Evolutionary conservation across 768 basidiomycete genomes (phyloP).

Genomic region (Boletus tylopilopsis): DNA sequence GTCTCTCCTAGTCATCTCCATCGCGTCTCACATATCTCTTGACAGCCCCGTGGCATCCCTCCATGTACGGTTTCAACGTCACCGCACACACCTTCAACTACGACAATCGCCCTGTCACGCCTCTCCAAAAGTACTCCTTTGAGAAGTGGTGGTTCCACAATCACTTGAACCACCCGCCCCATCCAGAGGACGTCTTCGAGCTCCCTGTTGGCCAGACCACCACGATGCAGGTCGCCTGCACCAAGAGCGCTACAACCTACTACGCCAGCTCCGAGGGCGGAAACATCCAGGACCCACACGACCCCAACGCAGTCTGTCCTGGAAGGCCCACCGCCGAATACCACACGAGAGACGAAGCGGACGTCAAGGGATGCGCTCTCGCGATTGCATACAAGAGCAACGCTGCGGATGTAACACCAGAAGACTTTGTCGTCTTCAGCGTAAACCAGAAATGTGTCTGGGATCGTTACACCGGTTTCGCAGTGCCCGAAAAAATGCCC

Average conservation of each 20-base stretch:
- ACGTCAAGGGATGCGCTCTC: slow-evolving; percentile 61
- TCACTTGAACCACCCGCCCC: slow-evolving; percentile 56
- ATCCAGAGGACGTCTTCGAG: slow-evolving; percentile 51
- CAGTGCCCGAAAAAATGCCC: slow-evolving; percentile 65
- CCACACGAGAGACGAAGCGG: slow-evolving; percentile 55
- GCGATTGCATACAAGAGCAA: slow-evolving; percentile 76
- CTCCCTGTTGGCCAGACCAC: slow-evolving; percentile 56
- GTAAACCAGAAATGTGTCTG: slow-evolving; percentile 76
- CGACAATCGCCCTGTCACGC: slow-evolving; percentile 59
- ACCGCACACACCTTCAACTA: slow-evolving; percentile 49
- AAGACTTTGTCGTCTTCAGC: slow-evolving; percentile 70
- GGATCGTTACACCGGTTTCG: slow-evolving; percentile 64
- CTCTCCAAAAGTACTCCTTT: slow-evolving; percentile 38
- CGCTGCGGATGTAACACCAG: slow-evolving; percentile 51
- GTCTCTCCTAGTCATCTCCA: background rate
- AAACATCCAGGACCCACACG: slow-evolving; percentile 43
- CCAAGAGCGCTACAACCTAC: slow-evolving; percentile 59
- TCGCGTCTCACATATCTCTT: background rate
- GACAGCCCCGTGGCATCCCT: slow-evolving; percentile 50
- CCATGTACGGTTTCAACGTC: slow-evolving; percentile 72
- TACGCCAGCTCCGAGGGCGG: slow-evolving; percentile 51
- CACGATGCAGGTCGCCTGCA: slow-evolving; percentile 52
- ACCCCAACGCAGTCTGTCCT: slow-evolving; percentile 53
- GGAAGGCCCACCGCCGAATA: slow-evolving; percentile 39
- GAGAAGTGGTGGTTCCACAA: slow-evolving; percentile 59